These are phyloP conservation scores for Vigna trinervia DNA, from an alignment of 306 rosid genomes.

Conservation along the genomic window DNA sequence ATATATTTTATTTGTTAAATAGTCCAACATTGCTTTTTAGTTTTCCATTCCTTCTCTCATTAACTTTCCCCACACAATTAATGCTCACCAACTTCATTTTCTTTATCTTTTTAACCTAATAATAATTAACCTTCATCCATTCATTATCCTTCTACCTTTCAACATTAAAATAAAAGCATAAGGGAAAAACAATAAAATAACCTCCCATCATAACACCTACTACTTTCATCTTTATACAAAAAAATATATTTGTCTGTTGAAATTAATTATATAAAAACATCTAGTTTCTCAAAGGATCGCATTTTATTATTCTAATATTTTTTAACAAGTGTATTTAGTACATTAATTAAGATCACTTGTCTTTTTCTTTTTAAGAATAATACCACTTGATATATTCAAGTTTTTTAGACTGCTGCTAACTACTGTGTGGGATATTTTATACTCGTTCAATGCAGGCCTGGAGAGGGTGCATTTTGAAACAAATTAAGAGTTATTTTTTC, in stretches of 20 bases:
- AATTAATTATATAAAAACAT: no score
- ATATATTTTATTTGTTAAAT: no score
- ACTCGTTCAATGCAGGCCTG: not conserved
- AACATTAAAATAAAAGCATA: no score
- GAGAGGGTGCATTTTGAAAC: not conserved
- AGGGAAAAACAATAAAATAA: no score
- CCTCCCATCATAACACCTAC: not conserved
- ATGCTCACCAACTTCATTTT: constrained; percentile 25
- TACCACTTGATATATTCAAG: not conserved
- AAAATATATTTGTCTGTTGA: no score
- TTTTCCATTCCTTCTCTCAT: constrained; percentile 1
- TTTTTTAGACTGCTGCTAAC: not conserved
- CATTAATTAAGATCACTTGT: no score
- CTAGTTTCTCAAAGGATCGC: no score
- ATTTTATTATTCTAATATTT: no score
- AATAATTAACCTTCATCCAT: not conserved
- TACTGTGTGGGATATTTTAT: not conserved
- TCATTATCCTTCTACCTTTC: no score
- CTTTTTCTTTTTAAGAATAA: not conserved
- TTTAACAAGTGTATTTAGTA: no score
- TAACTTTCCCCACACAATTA: constrained; percentile 22
- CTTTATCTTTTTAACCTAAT: constrained; percentile 6
- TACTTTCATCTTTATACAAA: not conserved
- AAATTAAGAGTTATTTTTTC: not conserved
- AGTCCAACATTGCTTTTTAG: no score